These are phyloP conservation scores for Neophaeococcomyces mojaviensis DNA, from an alignment of 2,329 filamentous ascomycete genomes.

Conservation along the genomic window DNA sequence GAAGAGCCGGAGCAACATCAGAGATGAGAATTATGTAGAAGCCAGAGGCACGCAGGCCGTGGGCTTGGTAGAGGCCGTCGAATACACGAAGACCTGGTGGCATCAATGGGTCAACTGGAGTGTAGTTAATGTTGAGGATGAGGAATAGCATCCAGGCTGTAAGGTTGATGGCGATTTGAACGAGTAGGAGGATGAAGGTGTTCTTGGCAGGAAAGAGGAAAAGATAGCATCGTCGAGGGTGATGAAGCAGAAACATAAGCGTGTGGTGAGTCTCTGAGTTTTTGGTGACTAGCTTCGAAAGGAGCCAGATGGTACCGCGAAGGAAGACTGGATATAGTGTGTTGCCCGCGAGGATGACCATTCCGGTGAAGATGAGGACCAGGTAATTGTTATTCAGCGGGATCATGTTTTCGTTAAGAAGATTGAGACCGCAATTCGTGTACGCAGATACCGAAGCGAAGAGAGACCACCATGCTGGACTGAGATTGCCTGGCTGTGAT, in stretches of 20 bases:
- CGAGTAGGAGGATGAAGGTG: conserved; percentile 59
- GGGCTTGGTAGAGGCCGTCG: conserved; percentile 56
- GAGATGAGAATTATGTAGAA: conserved; percentile 59
- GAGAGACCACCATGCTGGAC: conserved; percentile 41
- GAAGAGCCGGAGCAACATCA: conserved; percentile 47
- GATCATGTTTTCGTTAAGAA: conserved; percentile 48
- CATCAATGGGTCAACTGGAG: conserved; percentile 42
- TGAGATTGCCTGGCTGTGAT: conserved; percentile 39
- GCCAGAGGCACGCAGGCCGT: conserved; percentile 58
- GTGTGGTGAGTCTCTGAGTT: conserved; percentile 27
- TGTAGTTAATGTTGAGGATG: conserved; percentile 57
- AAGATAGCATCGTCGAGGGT: conserved; percentile 32
- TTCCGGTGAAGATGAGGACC: conserved; percentile 42
- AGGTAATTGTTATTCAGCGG: conserved; percentile 36
- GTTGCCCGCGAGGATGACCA: conserved; percentile 57
- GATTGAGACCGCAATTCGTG: conserved; percentile 48
- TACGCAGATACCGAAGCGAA: conserved; percentile 50
- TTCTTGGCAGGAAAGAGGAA: conserved; percentile 53
- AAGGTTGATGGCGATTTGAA: conserved; percentile 54
- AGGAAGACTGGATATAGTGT: conserved; percentile 60
- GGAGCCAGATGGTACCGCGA: conserved; percentile 51
- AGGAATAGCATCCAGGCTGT: conserved; percentile 61
- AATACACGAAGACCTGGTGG: conserved; percentile 49
- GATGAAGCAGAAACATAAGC: conserved; percentile 31
- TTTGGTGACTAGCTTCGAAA: conserved; percentile 17